phyloP scores from a whole-genome alignment of 306 rosid species.

The Ammopiptanthus mongolicus region DNA sequence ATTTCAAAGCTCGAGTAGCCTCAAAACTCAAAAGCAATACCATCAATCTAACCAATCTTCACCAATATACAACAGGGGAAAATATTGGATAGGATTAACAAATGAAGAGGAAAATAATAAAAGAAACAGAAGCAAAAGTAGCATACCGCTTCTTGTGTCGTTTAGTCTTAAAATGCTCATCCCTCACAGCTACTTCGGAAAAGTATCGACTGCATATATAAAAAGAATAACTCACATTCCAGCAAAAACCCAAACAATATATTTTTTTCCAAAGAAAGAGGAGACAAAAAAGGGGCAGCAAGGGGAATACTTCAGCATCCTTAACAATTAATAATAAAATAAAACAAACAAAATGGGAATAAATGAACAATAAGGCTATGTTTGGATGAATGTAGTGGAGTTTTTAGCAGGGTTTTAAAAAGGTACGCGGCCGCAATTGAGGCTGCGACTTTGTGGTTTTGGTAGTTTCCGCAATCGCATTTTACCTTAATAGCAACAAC shows the following conservation, averaged over 20 bases:
- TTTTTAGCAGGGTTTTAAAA: too few relatives aligned
- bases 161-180: constrained; percentile 88
- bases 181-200: constrained; percentile 71
- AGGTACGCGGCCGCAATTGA: too few relatives aligned
- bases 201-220: constrained; percentile 70
- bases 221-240: background rate
- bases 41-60: constrained; percentile 2
- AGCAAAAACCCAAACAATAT: background rate
- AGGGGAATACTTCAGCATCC: background rate
- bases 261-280: too few relatives aligned
- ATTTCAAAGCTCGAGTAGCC: background rate
- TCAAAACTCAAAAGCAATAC: background rate
- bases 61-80: background rate
- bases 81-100: background rate
- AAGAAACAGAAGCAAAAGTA: background rate
- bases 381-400: too few relatives aligned
- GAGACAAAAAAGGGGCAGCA: background rate
- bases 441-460: too few relatives aligned
- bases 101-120: background rate
- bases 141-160: constrained; percentile 80
- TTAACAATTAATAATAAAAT: background rate
- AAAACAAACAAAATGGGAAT: background rate
- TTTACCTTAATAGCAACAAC: too few relatives aligned
- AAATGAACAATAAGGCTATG: background rate
- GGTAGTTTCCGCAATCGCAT: too few relatives aligned